Percentiles rank a stretch among this genome's conserved stretches.
These are phyloP conservation scores for Polyporus arcularius DNA, from an alignment of 768 basidiomycete species.

Conservation along the genomic window DNA sequence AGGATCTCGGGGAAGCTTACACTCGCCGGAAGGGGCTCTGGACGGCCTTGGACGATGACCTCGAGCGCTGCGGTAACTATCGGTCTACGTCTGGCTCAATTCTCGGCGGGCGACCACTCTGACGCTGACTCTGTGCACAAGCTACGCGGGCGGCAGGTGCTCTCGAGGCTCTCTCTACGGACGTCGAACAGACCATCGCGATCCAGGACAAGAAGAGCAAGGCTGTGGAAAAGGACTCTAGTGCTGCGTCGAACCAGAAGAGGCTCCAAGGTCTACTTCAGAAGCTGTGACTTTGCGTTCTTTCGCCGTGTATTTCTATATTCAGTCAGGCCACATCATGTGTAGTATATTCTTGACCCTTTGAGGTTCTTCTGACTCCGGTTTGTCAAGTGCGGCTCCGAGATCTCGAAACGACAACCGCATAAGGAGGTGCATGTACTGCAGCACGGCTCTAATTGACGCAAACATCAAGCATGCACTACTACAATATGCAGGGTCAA, in stretches of 20 bases:
- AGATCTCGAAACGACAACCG: no score
- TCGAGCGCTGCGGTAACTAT: conserved; percentile 51
- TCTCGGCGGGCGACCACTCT: conserved; percentile 1
- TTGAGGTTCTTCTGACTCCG: no score
- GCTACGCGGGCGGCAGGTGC: conserved; percentile 45
- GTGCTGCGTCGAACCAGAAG: conserved; percentile 29
- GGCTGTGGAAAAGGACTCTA: conserved; percentile 32
- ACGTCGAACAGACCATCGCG: conserved; percentile 53
- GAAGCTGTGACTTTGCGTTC: conserved; percentile 10
- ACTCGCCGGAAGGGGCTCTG: conserved; percentile 52
- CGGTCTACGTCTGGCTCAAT: neutral
- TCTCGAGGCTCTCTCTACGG: conserved; percentile 48
- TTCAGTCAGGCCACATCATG: no score
- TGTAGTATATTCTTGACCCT: no score
- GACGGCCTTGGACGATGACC: conserved; percentile 43
- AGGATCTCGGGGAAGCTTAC: conserved; percentile 51
- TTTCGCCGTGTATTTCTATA: no score
- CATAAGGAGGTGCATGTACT: no score
- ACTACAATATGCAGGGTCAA: no score
- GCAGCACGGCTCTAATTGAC: no score
- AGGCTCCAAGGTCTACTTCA: conserved; percentile 30
- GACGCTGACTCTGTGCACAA: conserved; percentile 24
- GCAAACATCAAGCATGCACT: no score
- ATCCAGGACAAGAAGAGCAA: conserved; percentile 57
- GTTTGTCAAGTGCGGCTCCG: no score